Conservation (phyloP, 768 basidiomycete species). For the Tricholomella constricta region DNA sequence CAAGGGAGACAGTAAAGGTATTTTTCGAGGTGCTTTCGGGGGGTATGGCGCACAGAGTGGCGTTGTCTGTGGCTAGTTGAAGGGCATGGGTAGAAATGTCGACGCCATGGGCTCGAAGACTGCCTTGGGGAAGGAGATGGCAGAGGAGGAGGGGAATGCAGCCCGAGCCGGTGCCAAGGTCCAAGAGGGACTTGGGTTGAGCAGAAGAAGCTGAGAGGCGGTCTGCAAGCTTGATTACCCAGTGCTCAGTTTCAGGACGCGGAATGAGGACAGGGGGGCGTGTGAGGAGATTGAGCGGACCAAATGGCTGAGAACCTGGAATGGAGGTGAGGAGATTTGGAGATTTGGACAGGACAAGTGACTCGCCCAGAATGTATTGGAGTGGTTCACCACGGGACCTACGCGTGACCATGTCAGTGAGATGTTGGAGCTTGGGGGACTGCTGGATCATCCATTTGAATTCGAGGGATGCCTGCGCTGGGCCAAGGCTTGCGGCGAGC, state of each 20-base stretch:
- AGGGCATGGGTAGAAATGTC: conserved; percentile 69
- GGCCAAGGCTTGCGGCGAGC: conserved; percentile 36
- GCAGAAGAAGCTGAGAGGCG: conserved; percentile 38
- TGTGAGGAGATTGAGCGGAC: conserved; percentile 71
- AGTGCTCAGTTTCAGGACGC: conserved; percentile 91
- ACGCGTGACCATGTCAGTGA: conserved; percentile 54
- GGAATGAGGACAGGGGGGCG: conserved; percentile 89
- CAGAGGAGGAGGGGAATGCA: conserved; percentile 89
- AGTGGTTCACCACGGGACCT: conserved; percentile 75
- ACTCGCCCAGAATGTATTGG: conserved; percentile 86
- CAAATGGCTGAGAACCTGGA: conserved; percentile 84
- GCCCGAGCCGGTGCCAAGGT: conserved; percentile 92
- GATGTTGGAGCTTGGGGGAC: conserved; percentile 23
- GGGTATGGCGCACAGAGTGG: conserved; percentile 41
- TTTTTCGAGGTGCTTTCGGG: conserved; percentile 28
- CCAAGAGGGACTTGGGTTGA: conserved; percentile 56
- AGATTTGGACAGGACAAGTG: conserved; percentile 10
- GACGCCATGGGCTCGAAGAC: conserved; percentile 58
- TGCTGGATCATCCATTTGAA: conserved; percentile 41
- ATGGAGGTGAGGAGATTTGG: conserved; percentile 14
- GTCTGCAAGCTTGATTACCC: conserved; percentile 64
- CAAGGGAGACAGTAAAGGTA: conserved; percentile 41
- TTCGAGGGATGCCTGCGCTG: conserved; percentile 39
- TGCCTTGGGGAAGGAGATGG: conserved; percentile 59
- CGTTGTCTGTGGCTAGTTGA: conserved; percentile 51